Conservation (phyloP, 2,329 filamentous ascomycete genomes). For the Ascochyta rabiei region DNA sequence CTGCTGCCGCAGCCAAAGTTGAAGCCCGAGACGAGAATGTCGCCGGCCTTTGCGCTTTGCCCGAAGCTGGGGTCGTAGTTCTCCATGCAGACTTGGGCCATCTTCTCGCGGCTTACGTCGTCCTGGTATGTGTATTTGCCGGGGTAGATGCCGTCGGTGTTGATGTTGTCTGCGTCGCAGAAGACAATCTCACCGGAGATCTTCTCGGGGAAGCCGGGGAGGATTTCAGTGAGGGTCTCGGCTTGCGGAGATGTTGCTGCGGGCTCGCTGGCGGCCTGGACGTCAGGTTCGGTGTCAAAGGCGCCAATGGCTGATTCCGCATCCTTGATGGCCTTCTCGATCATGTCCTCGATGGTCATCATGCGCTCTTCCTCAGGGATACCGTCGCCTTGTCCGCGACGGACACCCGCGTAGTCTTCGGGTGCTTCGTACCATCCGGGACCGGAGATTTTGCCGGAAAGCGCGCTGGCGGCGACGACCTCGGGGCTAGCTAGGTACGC, state of each 20-base stretch:
- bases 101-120: constrained; percentile 73
- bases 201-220: constrained; percentile 84
- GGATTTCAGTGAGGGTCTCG: constrained; percentile 67
- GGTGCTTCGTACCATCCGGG: constrained; percentile 80
- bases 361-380: constrained; percentile 68
- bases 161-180: constrained; percentile 83
- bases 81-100: constrained; percentile 90
- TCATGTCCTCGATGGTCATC: constrained; percentile 69
- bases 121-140: constrained; percentile 94
- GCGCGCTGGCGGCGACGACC: constrained; percentile 87
- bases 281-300: constrained; percentile 45
- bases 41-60: constrained; percentile 66
- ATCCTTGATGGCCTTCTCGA: constrained; percentile 73
- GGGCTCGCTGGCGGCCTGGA: constrained; percentile 35
- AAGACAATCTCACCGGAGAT: constrained; percentile 88
- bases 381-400: constrained; percentile 74
- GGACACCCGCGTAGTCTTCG: constrained; percentile 68
- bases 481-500: constrained; percentile 90
- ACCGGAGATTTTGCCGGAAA: constrained; percentile 73
- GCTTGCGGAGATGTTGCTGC: constrained; percentile 27
- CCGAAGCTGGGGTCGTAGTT: constrained; percentile 85
- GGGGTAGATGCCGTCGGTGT: constrained; percentile 92
- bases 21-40: constrained; percentile 84
- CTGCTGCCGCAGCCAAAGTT: constrained; percentile 88
- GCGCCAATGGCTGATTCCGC: constrained; percentile 67